phyloP scores from a whole-genome alignment of 2,329 filamentous ascomycete species.

The Zymoseptoria pseudotritici region DNA sequence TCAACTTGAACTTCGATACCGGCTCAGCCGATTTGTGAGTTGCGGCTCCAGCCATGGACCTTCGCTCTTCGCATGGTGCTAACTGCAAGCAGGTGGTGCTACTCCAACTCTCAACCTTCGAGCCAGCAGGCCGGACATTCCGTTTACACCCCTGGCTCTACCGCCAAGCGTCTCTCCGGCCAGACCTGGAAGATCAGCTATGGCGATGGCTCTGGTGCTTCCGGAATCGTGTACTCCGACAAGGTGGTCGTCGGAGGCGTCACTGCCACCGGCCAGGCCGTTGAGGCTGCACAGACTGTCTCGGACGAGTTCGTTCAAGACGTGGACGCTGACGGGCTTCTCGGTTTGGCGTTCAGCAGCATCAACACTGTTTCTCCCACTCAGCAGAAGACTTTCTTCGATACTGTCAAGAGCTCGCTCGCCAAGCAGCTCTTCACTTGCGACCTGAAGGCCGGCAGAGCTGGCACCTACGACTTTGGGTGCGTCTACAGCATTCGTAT shows the following conservation, averaged over 20 bases:
- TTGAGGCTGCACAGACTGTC: constrained; percentile 57
- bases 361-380: constrained; percentile 51
- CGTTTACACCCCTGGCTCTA: constrained; percentile 48
- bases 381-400: constrained; percentile 52
- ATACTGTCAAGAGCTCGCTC: constrained; percentile 48
- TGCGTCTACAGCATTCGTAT: constrained; percentile 34
- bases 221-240: constrained; percentile 59
- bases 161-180: constrained; percentile 30
- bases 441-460: constrained; percentile 46
- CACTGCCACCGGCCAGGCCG: constrained; percentile 53
- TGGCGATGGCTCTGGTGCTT: constrained; percentile 57
- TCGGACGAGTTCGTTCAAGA: constrained; percentile 48
- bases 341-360: constrained; percentile 53
- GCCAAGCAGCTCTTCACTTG: constrained; percentile 51
- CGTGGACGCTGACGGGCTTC: constrained; percentile 49
- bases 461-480: constrained; percentile 51
- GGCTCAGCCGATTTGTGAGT: constrained; percentile 59
- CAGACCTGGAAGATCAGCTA: constrained; percentile 46
- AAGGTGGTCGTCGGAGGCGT: constrained; percentile 55
- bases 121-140: constrained; percentile 47
- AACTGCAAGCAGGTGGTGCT: constrained; percentile 50
- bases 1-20: constrained; percentile 66
- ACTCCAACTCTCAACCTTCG: constrained; percentile 50
- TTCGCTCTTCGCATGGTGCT: not conserved
- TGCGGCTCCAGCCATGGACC: not conserved